Evolutionary conservation across 1,139 yeast genomes (phyloP), one percentile per base, ranked within the genome.

Genomic region (Geotrichum restrictum): DNA sequence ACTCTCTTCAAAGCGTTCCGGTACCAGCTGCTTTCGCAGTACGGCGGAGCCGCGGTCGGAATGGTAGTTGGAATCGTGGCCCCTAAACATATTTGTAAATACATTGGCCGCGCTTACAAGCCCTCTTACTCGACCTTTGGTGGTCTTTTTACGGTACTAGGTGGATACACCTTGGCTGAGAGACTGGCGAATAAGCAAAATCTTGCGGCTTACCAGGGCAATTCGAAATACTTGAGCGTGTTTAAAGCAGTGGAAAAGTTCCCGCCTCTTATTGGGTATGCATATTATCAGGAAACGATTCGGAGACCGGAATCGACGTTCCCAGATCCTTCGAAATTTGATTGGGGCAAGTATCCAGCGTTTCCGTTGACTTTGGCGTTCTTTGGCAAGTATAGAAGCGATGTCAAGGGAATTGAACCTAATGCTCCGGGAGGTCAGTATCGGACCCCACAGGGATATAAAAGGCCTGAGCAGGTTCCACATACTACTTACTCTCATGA

Each of bases 281-380:
- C 51, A 5, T 51, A 51, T 32, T 51, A 48, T 42, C 51, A 48
- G 13, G 54, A 51, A 24, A 51, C 54, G 1, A 11, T 44, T 8
- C 40, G 46, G 24, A 18, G 49, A 18, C 54, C 54, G 2, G 49
- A 48, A 14, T 51, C 54, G 10, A 24, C 51, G 27, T 44, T 51
- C 32, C 54, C 54, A 6, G 54, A 51, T 22, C 54, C 54, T 6
- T 39, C 51, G 18, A 47, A 48, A 39, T 39, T 51, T 45, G 51
- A 51, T 38, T 51, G 54, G 54, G 42, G 27, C 16, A 43, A 31
- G 29, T 51, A 51, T 38, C 54, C 54, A 3, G 36, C 54, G 4
- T 51, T 51, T 31, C 54, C 54, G 6, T 36, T 51, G 16, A 41
- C 44, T 13, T 32, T 51, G 16, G 44, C 46, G 14, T 32, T 42